Evolutionary conservation across 306 rosid genomes (phyloP).

Genomic region (Acacia confusa): DNA sequence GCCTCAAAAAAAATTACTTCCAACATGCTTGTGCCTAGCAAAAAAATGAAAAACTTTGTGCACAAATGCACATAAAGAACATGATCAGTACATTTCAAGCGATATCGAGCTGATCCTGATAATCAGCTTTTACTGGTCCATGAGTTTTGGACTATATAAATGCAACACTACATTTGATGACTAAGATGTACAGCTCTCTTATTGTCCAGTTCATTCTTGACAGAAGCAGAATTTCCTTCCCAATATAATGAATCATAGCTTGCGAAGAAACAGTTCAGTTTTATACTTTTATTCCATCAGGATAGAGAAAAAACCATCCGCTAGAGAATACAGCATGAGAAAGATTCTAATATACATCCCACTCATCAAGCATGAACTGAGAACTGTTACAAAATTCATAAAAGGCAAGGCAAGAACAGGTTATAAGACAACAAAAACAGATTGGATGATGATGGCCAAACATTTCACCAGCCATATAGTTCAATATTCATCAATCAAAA

Average conservation of each 20-base stretch:
- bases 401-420: not conserved
- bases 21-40: too few species aligned
- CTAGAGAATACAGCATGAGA: not conserved
- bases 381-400: slow-evolving; percentile 13
- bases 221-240: not conserved
- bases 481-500: not conserved
- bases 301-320: not conserved
- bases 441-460: not conserved
- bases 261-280: not conserved
- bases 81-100: not conserved
- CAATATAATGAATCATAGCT: not conserved
- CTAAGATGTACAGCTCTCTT: not conserved
- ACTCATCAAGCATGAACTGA: slow-evolving; percentile 16
- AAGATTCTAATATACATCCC: slow-evolving; percentile 6
- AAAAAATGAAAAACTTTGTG: too few species aligned
- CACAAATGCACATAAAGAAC: not conserved
- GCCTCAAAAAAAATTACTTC: too few species aligned
- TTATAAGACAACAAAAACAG: not conserved
- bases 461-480: not conserved
- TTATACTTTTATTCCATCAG: not conserved
- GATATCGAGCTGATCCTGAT: not conserved
- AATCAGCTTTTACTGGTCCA: not conserved
- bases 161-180: slow-evolving; percentile 12
- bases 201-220: slow-evolving; percentile 20
- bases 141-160: not conserved